Conservation (phyloP, 177 flowering plant species). For the Vitis hybrid region DNA sequence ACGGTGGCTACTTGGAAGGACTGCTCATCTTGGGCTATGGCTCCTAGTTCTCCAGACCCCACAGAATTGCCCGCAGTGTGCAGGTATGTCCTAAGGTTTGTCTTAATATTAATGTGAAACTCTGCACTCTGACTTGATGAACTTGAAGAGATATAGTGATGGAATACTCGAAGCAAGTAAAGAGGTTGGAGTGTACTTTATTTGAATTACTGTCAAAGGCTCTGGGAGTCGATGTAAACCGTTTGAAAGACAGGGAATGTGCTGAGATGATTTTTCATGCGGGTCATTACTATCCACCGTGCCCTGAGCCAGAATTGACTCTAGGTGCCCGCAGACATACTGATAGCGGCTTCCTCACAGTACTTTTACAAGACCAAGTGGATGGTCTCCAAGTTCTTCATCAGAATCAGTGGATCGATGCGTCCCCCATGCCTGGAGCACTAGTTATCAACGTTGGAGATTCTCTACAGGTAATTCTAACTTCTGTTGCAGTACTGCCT, state of each 20-base stretch:
- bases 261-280: constrained; percentile 11
- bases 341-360: constrained; percentile 24
- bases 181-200: constrained; percentile 11
- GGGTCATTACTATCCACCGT: constrained; percentile 34
- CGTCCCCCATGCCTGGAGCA: constrained; percentile 27
- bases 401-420: constrained; percentile 29
- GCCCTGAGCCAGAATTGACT: constrained; percentile 40
- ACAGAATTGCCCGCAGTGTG: no score
- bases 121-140: no score
- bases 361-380: constrained; percentile 33
- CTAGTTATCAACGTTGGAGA: constrained; percentile 28
- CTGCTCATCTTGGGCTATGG: no score
- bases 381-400: constrained; percentile 35
- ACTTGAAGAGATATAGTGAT: constrained; percentile 20
- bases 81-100: no score
- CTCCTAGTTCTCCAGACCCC: no score
- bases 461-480: no score
- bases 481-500: no score
- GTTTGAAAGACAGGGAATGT: constrained; percentile 26
- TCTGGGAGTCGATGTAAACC: constrained; percentile 20
- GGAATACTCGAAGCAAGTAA: constrained; percentile 22
- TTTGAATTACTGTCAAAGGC: constrained; percentile 30
- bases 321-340: constrained; percentile 25
- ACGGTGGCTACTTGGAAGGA: no score
- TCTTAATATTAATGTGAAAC: no score